phyloP scores from a whole-genome alignment of 352 stramenopile species.

The Blastocystis sp. region DNA sequence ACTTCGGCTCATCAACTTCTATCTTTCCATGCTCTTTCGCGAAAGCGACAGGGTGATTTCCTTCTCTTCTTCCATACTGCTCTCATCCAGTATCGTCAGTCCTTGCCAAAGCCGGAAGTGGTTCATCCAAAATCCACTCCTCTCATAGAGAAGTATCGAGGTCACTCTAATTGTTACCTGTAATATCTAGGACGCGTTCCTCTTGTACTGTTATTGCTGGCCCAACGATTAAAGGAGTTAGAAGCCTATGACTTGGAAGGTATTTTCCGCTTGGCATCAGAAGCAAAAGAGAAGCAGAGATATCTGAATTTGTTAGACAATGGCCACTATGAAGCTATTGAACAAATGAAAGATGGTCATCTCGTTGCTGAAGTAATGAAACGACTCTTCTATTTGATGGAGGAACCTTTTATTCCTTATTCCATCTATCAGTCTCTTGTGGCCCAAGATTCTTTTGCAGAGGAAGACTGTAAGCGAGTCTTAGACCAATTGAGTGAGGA shows the following conservation, averaged over 20 bases:
- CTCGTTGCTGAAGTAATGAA: conserved; percentile 1
- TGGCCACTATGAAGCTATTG: conserved; percentile 13
- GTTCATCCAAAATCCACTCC: too few relatives aligned
- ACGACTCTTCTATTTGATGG: conserved; percentile 34
- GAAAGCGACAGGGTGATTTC: neutral
- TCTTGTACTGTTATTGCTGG: neutral
- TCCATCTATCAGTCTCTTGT: neutral
- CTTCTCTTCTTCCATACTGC: neutral
- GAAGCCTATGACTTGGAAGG: neutral
- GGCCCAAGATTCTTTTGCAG: too few relatives aligned
- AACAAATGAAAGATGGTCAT: neutral
- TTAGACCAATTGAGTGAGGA: neutral
- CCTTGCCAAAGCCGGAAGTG: neutral
- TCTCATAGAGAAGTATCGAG: too few relatives aligned
- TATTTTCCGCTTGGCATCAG: neutral
- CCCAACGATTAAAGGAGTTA: neutral
- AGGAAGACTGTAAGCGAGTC: neutral
- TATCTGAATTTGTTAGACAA: neutral
- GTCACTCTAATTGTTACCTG: neutral
- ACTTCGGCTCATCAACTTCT: neutral
- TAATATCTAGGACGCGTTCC: neutral
- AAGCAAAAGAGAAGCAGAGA: neutral
- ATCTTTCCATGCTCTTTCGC: neutral
- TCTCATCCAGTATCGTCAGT: neutral
- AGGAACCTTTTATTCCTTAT: conserved; percentile 41